Base-by-base conservation (phyloP, 2,329 filamentous ascomycete species). In the Ascochyta pisi region DNA sequence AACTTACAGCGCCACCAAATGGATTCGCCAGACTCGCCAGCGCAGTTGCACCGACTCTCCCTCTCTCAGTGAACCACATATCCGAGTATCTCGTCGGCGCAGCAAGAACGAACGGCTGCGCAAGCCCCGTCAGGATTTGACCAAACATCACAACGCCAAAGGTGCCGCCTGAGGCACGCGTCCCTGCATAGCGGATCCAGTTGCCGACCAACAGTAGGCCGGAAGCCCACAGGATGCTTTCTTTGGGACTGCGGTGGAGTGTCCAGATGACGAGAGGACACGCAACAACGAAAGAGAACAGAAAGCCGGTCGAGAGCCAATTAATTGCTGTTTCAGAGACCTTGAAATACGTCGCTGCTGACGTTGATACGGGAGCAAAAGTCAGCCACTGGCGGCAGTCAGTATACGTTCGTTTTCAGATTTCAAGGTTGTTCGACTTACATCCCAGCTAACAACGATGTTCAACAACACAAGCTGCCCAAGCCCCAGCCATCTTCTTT, bases 401-500 rank as follows among this genome's bases (percentile, higher is more conserved):
- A 61, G 35, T 24, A 54, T 22, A 5, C 26, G 13, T 9, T 4
- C n/a, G 16, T 23, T n/a, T 1, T 7, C 5, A 10, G 33, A 7
- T 8, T n/a, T 4, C 19, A 22, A 13, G n/a, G 19, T 22, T n/a
- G 12, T 23, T 51, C 40, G 38, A 87, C 91, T 82, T 83, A 95
- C 91, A 84, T 96, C 92, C 94, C 94, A 98, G 70, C 91, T 96
- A 38, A 96, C 89, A 58, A 98, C 86, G 52, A 97, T 89, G 73
- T 98, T 99, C 77, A 98, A 81, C 68, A 98, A 77, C 6, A 92
- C 89, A 70, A 98, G 78, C 76, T 96, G 91, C 22, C 85, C 78
- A 47, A 99, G 80, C 0, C 95, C 95, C 73, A 96, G 90, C 87
- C 92, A 99, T 40, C 95, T 85, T 69, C 92, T 85, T 77, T 90